These are phyloP conservation scores for Penicillium sp. DNA, from an alignment of 2,329 filamentous ascomycete species.

Conservation along the genomic window DNA sequence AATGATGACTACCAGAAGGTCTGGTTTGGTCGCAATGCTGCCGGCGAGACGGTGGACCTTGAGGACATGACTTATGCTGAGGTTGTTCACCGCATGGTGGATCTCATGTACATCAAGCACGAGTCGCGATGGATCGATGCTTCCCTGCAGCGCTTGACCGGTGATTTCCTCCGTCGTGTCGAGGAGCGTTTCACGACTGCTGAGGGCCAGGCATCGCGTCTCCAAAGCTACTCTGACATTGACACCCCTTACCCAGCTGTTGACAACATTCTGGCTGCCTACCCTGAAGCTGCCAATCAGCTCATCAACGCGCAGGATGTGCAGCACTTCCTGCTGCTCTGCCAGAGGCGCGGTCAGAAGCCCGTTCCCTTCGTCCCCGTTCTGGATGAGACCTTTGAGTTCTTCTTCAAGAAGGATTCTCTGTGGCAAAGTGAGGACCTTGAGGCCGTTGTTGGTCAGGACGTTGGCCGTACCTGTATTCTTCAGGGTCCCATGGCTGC, in stretches of 20 bases:
- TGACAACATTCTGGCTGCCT: constrained; percentile 73
- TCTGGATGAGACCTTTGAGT: constrained; percentile 97
- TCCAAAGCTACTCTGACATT: constrained; percentile 88
- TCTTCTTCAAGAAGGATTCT: constrained; percentile 99
- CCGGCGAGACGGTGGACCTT: constrained; percentile 75
- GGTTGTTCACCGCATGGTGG: constrained; percentile 79
- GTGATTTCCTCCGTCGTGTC: constrained; percentile 92
- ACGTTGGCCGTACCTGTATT: constrained; percentile 94
- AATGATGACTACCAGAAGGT: constrained; percentile 97
- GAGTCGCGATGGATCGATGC: constrained; percentile 88
- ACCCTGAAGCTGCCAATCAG: constrained; percentile 81
- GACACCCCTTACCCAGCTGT: constrained; percentile 74
- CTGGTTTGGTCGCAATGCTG: constrained; percentile 86
- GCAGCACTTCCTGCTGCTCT: constrained; percentile 91
- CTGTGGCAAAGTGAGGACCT: constrained; percentile 98
- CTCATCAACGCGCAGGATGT: constrained; percentile 98
- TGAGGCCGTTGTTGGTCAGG: constrained; percentile 90
- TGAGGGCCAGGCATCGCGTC: constrained; percentile 68
- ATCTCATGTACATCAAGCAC: constrained; percentile 87
- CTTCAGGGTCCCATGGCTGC: constrained; percentile 90
- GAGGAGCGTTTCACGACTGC: constrained; percentile 89
- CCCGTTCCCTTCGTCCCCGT: constrained; percentile 92
- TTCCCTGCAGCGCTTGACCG: constrained; percentile 76
- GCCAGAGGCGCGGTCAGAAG: constrained; percentile 89
- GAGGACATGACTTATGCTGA: constrained; percentile 96